These are phyloP conservation scores for Mortierella sp. DNA, from an alignment of 371 early-diverging fungal genomes.

Conservation along the genomic window DNA sequence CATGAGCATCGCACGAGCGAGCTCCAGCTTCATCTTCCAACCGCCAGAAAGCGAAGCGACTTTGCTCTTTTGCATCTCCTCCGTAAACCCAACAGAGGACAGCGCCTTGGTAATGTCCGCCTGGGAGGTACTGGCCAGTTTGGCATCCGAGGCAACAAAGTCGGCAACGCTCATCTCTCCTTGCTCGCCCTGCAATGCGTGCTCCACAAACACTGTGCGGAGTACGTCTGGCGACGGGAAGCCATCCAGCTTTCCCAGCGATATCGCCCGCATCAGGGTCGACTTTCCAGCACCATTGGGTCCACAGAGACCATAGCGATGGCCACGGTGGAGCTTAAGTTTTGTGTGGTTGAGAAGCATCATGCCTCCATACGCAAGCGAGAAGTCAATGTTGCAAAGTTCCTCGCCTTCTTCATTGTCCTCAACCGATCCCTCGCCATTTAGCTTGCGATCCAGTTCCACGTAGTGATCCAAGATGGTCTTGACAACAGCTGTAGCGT, in stretches of 20 bases:
- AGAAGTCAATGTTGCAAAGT: constrained; percentile 85
- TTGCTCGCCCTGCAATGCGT: constrained; percentile 81
- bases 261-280: constrained; percentile 87
- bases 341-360: constrained; percentile 82
- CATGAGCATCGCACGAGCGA: constrained; percentile 87
- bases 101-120: constrained; percentile 68
- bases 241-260: constrained; percentile 79
- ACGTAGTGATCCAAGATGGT: constrained; percentile 55
- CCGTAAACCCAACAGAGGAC: constrained; percentile 73
- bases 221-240: constrained; percentile 80
- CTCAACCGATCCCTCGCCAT: constrained; percentile 60
- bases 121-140: constrained; percentile 62
- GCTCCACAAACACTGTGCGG: constrained; percentile 80
- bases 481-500: constrained; percentile 51
- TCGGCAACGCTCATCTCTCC: constrained; percentile 76
- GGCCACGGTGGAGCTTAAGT: constrained; percentile 81
- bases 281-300: constrained; percentile 92
- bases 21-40: constrained; percentile 91
- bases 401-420: constrained; percentile 79
- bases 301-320: constrained; percentile 87
- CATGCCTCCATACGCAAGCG: constrained; percentile 86
- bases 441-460: constrained; percentile 42
- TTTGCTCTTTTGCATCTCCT: constrained; percentile 68
- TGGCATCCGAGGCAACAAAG: constrained; percentile 67
- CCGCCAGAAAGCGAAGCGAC: constrained; percentile 87